Evolutionary conservation across 352 stramenopile species (phyloP), one percentile per base, ranked within the genome.

Genomic region (Pythium oligandrum): DNA sequence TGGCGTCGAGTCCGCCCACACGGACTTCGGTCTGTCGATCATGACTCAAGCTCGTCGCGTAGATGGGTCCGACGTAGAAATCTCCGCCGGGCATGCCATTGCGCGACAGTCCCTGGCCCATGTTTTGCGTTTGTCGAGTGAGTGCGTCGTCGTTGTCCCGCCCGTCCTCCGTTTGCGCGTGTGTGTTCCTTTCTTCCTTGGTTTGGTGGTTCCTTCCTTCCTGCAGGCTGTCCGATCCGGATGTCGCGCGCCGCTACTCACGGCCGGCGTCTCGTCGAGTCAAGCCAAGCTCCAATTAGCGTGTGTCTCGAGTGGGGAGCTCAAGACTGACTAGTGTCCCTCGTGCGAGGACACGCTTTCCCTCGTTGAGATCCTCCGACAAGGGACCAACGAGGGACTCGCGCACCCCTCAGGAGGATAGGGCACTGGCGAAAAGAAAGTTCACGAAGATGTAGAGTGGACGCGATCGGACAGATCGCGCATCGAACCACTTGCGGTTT

Each of bases 1-100:
- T 57, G 5, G 62, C 65, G 58, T 78, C 70, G 45, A 56, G 42
- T 8, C 71, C 78, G 43, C 69, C 78, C n/a, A 90, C 59, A 34
- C 80, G 73, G 6, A 94, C 81, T 30, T 94, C 81, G 8, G 83
- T 94, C 66, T 91, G 80, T 26, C 83, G 81, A 59, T 94, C 83
- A 61, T 94, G 80, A 52, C 83, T 94, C 43, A 94, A 65, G 42
- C 78, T 90, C 38, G 81, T 91, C 7, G 81, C 83, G 78, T 92
- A 90, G 55, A 89, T 87, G 6, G 80, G 83, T 5, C 79, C 78
- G 11, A 88, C 76, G 60, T 92, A 92, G 48, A 90, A 94, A 59
- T 92, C 82, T 10, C 75, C 81, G 48, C 78, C 71, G 48, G 75
- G 75, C 44, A 88, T 68, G 42, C 75, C 71, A 47, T 73, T 88